Evolutionary conservation across 2,329 filamentous ascomycete species (phyloP), one percentile per base, ranked within the genome.

Genomic region (Tolypocladium nubicola): DNA sequence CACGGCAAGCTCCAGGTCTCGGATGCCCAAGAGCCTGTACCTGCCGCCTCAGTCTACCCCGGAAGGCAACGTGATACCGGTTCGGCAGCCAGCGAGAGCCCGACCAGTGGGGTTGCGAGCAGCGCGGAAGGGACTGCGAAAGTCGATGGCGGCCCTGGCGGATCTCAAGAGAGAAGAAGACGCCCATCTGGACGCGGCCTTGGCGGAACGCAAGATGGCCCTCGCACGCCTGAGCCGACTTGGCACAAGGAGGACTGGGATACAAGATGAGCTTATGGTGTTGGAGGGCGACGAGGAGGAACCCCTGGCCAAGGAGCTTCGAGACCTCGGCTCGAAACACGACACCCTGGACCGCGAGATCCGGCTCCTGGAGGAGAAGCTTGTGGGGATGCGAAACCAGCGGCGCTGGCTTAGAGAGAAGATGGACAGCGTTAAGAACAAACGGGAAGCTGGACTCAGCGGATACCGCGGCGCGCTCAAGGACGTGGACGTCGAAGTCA

Each of bases 131-230:
- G 86, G 84, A 0, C 79, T 93, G 9, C 77, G 81, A 19, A 78
- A 76, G 54, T 79, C 82, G 53, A 87, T 92, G 68, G 74, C 78
- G 3, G 81, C 84, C 56, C 73, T 92, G 6, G 82, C 82, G 0
- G 78, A 79, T 10, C 72, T 92, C 33, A 90, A 90, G 66, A 75
- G 75, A 4, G 86, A 90, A 58, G 87, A 91, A 70, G 75, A 84
- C n/a, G 75, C 77, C 0, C 75, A 84, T 30, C 72, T 90, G 1
- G 76, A 80, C 3, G 72, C 75, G 1, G 82, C 86, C 2, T 68
- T 88, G 40, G 71, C 74, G 4, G 75, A 81, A 56, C 77, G 86
- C 16, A 79, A 82, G 58, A 71, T 75, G 4, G 83, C 83, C 0
- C 71, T 90, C 0, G 72, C 76, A 1, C 81, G 81, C 62, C 75